Evolutionary conservation across 768 basidiomycete species (phyloP).

Genomic region (Clathrus columnatus): DNA sequence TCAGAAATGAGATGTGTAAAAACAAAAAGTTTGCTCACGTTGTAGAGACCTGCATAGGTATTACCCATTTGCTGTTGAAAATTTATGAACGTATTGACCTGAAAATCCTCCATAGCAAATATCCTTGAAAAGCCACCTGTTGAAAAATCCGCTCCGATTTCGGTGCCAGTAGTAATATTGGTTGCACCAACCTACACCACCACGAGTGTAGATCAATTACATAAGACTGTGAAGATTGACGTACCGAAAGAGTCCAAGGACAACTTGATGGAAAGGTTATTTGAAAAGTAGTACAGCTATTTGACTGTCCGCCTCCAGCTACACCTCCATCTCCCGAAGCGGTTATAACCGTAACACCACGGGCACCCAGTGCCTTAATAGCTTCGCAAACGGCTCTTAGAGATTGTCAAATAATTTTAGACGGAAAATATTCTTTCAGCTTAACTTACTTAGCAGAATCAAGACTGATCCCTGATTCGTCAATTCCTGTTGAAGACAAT

Average conservation of each 20-base stretch:
- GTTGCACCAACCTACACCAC: conserved; percentile 12
- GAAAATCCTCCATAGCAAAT: conserved; percentile 18
- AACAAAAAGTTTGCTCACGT: background rate
- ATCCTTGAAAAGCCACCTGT: conserved; percentile 16
- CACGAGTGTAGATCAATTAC: background rate
- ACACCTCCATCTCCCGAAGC: conserved; percentile 16
- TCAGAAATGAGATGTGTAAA: background rate
- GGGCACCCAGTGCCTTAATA: conserved; percentile 19
- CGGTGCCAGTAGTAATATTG: conserved; percentile 11
- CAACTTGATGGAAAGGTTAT: conserved; percentile 14
- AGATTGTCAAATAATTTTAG: background rate
- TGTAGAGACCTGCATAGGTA: no score
- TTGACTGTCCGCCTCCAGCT: conserved; percentile 9
- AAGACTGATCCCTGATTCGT: background rate
- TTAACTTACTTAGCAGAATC: background rate
- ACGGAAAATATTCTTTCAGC: no score
- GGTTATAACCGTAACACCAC: conserved; percentile 15
- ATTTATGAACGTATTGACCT: conserved; percentile 20
- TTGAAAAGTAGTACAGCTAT: conserved; percentile 10
- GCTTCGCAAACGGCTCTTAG: conserved; percentile 20
- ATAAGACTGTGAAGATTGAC: background rate
- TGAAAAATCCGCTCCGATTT: conserved; percentile 13
- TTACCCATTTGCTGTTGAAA: conserved; percentile 32
- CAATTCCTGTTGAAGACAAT: no score
- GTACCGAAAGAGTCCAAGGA: conserved; percentile 8